Evolutionary conservation across 2,329 filamentous ascomycete genomes (phyloP), one percentile per base, ranked within the genome.

Genomic region (Ophiosphaerella narmari): DNA sequence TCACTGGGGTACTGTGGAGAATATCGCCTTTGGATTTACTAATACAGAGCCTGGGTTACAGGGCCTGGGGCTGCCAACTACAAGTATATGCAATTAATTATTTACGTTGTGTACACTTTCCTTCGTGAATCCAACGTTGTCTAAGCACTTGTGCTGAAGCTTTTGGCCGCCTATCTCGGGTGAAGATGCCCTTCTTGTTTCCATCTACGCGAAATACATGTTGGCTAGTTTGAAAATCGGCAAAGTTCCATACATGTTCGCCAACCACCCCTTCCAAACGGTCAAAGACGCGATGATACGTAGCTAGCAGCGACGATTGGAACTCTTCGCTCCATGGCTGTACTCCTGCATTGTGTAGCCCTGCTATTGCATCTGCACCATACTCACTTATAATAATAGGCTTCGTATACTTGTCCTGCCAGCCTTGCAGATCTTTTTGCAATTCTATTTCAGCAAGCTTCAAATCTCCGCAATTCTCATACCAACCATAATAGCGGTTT

Each of bases 401-500:
- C 26, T 55, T 55, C 11, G 3, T 12, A 16, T 55, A 55, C 45
- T 52, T 55, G 7, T 38, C 32, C 23, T 52, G 32, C 52, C 52
- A 55, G 6, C 36, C 32, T 3, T 13, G 9, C 3, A 52, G 42
- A 12, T 55, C 52, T 18, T 18, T 18, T 18, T 18, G 16, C 16
- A 18, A 18, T 3, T 18, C 16, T 9, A 26, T 33, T 33, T 55
- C 52, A 4, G 52, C 52, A 8, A 40, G 34, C 4, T 39, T 31
- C 24, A 55, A 18, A 29, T 55, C 52, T 8, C 52, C 52, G n/a
- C 39, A 46, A 12, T 16, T 29, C 23, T 48, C 45, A 37, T 55
- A 55, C 52, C 52, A 55, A 13, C 52, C 52, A 18, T 52, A 55
- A 36, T 55, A 55, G 18, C 52, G 36, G 34, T 55, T 55, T 2